Evolutionary conservation across 257 asterid species (phyloP), one percentile per base, ranked within the genome.

Genomic region (Nicotiana benthamiana): DNA sequence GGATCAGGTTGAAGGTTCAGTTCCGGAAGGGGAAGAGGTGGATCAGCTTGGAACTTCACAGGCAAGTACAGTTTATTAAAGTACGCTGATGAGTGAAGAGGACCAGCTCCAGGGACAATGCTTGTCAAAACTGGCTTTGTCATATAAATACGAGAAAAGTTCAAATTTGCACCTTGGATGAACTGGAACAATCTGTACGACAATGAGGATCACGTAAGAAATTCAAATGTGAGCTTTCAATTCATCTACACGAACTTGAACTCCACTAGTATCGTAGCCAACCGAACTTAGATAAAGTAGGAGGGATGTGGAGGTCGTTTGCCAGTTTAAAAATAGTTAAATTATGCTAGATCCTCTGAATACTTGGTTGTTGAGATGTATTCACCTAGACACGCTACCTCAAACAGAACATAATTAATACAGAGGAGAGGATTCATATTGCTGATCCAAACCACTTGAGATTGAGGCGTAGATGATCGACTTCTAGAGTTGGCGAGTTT

Each of bases 101-200:
- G 98, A 26, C 98, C 97, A 3, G 93, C 95, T 80, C 90, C 94
- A 0, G 97, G 97, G 82, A 90, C 97, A 4, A 89, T 85, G 89
- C 97, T 94, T 6, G 98, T 92, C 82, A 94, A 80, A 83, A 94
- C 86, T 15, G 98, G 98, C 72, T 82, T 86, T 0, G 97, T 92
- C 89, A 94, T 86, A 26, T 88, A 79, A 54, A 94, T 81, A 79
- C 98, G 87, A 1, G 98, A 89, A 48, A 16, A 83, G 89, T 94
- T 94, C 83, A 94, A 79, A 83, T 94, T 94, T 82, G 97, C 98
- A 9, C 98, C 97, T 88, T 94, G 90, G 51, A 86, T 90, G 72
- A 82, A 94, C 83, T 94, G 92, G 80, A 92, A 94, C 76, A 94
- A 87, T 83, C 97, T 94, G 88, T 53, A 68, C 28, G 28, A 20